phyloP scores from a whole-genome alignment of 768 basidiomycete species.

The Termitomyces sp. region DNA sequence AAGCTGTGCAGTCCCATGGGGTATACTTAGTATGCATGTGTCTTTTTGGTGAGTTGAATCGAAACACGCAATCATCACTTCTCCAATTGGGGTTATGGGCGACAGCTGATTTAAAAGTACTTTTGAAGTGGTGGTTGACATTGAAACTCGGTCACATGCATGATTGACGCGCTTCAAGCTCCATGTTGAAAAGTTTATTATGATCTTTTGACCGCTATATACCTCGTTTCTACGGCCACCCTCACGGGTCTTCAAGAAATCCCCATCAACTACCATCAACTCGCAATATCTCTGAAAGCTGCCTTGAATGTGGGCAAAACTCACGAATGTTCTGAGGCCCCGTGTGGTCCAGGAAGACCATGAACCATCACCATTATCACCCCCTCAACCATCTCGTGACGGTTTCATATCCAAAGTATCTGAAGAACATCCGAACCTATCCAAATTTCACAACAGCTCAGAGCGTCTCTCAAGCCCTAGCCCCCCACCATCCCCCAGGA shows the following conservation, averaged over 20 bases:
- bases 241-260: no score
- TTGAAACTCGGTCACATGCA: no score
- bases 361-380: slow-evolving; percentile 14
- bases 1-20: background rate
- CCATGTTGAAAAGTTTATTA: no score
- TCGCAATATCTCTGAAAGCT: background rate
- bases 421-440: slow-evolving; percentile 59
- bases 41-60: no score
- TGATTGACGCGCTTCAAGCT: no score
- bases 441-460: slow-evolving; percentile 42
- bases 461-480: slow-evolving; percentile 25
- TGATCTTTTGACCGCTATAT: no score
- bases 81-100: no score
- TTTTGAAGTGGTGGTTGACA: no score
- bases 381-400: slow-evolving; percentile 15
- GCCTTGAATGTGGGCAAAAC: slow-evolving; percentile 53
- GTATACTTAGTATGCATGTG: no score
- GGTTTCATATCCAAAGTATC: slow-evolving; percentile 47
- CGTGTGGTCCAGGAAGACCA: slow-evolving; percentile 25
- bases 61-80: no score
- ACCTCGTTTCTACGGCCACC: no score
- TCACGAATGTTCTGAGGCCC: slow-evolving; percentile 50
- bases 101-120: no score
- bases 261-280: background rate
- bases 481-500: slow-evolving; percentile 49